A percentile compares a stretch with the other conserved stretches of the same genome.
Evolutionary conservation across 352 stramenopile species (phyloP).

Genomic region (Phytophthora melonis): DNA sequence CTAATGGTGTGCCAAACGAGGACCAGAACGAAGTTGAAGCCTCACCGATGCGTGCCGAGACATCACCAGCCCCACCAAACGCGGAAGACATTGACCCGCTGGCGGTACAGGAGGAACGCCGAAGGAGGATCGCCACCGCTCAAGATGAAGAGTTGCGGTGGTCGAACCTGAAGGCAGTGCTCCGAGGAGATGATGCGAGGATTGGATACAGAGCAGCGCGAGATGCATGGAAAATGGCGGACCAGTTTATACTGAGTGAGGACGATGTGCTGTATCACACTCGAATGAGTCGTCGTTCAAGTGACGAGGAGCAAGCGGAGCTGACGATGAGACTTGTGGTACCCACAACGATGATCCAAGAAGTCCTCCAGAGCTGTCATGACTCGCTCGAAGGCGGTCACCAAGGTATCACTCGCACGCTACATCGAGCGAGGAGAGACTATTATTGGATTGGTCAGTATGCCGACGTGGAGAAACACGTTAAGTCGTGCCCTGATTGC

Average conservation of each 20-base stretch:
- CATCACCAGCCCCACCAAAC: no score
- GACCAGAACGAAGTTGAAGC: no score
- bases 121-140: no score
- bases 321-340: constrained; percentile 14
- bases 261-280: constrained; percentile 17
- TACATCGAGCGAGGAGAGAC: not conserved
- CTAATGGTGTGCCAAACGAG: no score
- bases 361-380: constrained; percentile 19
- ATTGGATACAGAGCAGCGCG: constrained; percentile 3
- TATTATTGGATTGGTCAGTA: constrained; percentile 14
- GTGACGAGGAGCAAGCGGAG: not conserved
- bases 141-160: no score
- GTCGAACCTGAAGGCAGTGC: no score
- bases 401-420: constrained; percentile 6
- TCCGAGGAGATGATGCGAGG: not conserved
- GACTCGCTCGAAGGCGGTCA: constrained; percentile 16
- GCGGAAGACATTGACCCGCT: no score
- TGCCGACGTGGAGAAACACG: constrained; percentile 2
- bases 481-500: constrained; percentile 16
- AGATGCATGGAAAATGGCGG: constrained; percentile 15
- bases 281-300: not conserved
- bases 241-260: constrained; percentile 2
- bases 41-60: no score
- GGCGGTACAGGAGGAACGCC: no score
- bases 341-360: constrained; percentile 13